Percentiles rank a stretch among this genome's conserved stretches.
These are phyloP conservation scores for Hericium coralloides DNA, from an alignment of 768 basidiomycete species.

Conservation along the genomic window DNA sequence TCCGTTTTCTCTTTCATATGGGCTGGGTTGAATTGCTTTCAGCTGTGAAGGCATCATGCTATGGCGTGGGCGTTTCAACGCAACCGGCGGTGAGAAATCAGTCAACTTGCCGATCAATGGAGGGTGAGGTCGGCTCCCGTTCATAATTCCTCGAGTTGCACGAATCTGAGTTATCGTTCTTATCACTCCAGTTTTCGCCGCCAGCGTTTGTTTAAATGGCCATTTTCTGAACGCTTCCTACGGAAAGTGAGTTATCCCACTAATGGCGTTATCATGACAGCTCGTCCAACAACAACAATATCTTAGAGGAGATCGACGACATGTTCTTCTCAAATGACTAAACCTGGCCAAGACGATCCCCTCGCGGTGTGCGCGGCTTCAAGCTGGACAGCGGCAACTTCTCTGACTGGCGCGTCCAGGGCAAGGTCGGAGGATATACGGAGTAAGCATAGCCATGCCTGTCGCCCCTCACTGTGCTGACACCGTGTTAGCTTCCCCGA, in stretches of 20 bases:
- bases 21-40: neutral
- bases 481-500: slow-evolving; percentile 54
- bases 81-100: slow-evolving; percentile 48
- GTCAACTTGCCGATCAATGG: slow-evolving; percentile 77
- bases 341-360: no score
- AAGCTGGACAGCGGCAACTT: slow-evolving; percentile 46
- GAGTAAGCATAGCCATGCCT: slow-evolving; percentile 15
- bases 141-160: neutral
- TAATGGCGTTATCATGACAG: slow-evolving; percentile 21
- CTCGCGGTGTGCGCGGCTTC: slow-evolving; percentile 75
- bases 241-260: slow-evolving; percentile 48
- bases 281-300: slow-evolving; percentile 55
- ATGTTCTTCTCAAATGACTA: slow-evolving; percentile 58
- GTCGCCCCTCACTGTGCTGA: neutral
- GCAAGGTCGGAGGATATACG: slow-evolving; percentile 34
- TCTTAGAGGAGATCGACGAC: slow-evolving; percentile 60
- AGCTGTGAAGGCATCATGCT: slow-evolving; percentile 79
- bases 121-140: slow-evolving; percentile 45
- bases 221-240: slow-evolving; percentile 64
- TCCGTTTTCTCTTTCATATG: neutral
- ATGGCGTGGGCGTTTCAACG: slow-evolving; percentile 75
- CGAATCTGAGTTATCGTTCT: neutral
- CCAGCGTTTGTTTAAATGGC: slow-evolving; percentile 73
- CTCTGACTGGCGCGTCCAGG: slow-evolving; percentile 35
- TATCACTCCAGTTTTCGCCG: slow-evolving; percentile 55